Base-by-base conservation (phyloP, 306 rosid genomes). In the Gastrolobium villosum region DNA sequence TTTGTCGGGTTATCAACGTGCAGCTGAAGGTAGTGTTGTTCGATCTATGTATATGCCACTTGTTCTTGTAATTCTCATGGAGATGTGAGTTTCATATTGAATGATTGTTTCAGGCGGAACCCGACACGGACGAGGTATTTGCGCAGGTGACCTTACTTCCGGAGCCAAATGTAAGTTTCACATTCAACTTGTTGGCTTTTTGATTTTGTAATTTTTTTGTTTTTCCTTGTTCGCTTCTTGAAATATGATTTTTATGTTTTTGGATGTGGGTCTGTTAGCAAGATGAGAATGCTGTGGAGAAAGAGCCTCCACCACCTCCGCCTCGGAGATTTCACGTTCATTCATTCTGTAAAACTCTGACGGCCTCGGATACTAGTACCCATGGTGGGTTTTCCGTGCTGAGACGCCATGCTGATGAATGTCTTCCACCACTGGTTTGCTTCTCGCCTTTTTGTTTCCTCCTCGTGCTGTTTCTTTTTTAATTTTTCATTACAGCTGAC, bases 341-440 rank as follows among this genome's bases (percentile, higher is more conserved):
- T 79, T 93, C 98, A 0, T 93, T 93, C 76, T 90, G 97, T 74
- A 93, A 91, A 79, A 91, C 98, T 7, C 82, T 93, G 71, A 91
- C 98, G 9, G 98, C 98, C 7, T 93, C 98, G 0, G 98, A 93
- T 82, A 93, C 98, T 2, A 93, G 98, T 76, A 93, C 98, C 26
- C 98, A 93, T 53, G 98, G 98, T 41, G 98, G 98, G 31, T 93
- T 93, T 82, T 93, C 98, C 0, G 98, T 93, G 39, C 85, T 93
- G 68, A 88, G 95, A 65, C 90, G 98, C 20, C 98, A 93, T 79
- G 98, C 98, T 1, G 98, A 91, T 72, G 98, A 93, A 66, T 93
- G 98, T 56, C 95, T 93, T 84, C 98, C 98, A 3, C 94, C 88
- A 4, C 86, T 93, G 94, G 98, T 91, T 79, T 48, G 93, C 75